Base-by-base conservation (phyloP, 106 monocot species). In the Phalaenopsis aphrodite region DNA sequence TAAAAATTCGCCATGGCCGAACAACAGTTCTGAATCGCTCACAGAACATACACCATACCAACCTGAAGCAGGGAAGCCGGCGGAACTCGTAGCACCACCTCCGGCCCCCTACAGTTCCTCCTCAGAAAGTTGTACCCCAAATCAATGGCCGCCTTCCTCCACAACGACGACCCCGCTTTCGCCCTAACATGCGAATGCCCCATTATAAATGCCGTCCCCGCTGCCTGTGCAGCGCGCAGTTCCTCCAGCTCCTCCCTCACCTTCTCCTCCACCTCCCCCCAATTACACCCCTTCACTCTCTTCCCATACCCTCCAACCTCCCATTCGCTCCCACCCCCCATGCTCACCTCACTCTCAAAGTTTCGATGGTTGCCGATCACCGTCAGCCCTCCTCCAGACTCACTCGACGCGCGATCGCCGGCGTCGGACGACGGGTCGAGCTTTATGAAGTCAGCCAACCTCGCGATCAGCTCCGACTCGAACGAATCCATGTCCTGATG, bases 401-500 rank as follows among this genome's bases (percentile, higher is more conserved):
- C 76, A 2, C 72, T 56, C 15, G 46, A 41, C 43, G 19, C 9
- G 38, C 69, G 12, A 11, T 12, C 52, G 52, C 52, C 11, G 52
- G 52, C 14, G 3, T 52, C 52, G 12, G 11, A 52, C 8, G 72
- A 42, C 1, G 77, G 81, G 18, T 89, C 89, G 2, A 86, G 41
- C 66, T 41, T 72, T 56, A 92, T 83, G 79, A 92, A 92, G 41
- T 89, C 79, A 8, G 86, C 71, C 11, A 92, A 79, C 39, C 88
- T 86, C 8, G 85, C 69, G 24, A 90, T 39, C 39, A 92, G 87
- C 57, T 92, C 88, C 0, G 82, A 75, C 77, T 92, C 92, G 19
- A 92, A 92, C 0, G 92, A 92, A 72, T 92, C 79, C 4, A 92
- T 72, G 48, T 92, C 92, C 73, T 92, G 92, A 81, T 92, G 89